Evolutionary conservation across 2,329 filamentous ascomycete genomes (phyloP), one percentile per base, ranked within the genome.

Genomic region (Microsporum audouinii): DNA sequence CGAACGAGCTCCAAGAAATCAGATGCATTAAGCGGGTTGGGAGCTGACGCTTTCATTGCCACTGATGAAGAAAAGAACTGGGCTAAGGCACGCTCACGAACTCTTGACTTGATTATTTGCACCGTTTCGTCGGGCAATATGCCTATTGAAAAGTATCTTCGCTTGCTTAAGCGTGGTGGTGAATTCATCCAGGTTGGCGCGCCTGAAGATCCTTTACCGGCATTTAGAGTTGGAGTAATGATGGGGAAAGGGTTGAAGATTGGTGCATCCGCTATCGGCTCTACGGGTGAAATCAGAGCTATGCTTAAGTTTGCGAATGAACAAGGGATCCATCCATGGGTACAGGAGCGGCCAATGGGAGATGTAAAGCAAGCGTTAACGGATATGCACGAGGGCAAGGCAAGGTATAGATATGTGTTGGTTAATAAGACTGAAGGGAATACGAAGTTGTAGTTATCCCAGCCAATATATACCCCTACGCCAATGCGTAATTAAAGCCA

Each of bases 181-280:
- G 77, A 77, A 12, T 84, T 88, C 66, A 79, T 88, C 61, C 84
- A 88, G 71, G 79, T 89, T 57, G 86, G 86, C 33, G 81, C 81
- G 0, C 86, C 87, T 0, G 87, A 89, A 67, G 79, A 80, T 61
- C 71, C 72, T 14, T 63, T 77, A 36, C 83, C 82, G 3, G 73
- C 75, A 1, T 77, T 88, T 66, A 78, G 75, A 65, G 82, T 81
- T 5, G 84, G 82, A 66, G 74, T 79, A 2, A 72, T 89, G 61
- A 83, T 88, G 57, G 71, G 70, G 51, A 85, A 84, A 67, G 78
- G 81, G 2, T 69, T 78, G 43, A 80, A 77, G 67, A 69, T 85
- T 27, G 78, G 76, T 0, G 83, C 82, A 3, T 77, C 73, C 3
- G 71, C 69, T 64, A 76, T 78, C 63, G 77, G 77, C 3, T 72